Base-by-base conservation (phyloP, 1,284 basidiomycete genomes). In the Puccinia triticina region DNA sequence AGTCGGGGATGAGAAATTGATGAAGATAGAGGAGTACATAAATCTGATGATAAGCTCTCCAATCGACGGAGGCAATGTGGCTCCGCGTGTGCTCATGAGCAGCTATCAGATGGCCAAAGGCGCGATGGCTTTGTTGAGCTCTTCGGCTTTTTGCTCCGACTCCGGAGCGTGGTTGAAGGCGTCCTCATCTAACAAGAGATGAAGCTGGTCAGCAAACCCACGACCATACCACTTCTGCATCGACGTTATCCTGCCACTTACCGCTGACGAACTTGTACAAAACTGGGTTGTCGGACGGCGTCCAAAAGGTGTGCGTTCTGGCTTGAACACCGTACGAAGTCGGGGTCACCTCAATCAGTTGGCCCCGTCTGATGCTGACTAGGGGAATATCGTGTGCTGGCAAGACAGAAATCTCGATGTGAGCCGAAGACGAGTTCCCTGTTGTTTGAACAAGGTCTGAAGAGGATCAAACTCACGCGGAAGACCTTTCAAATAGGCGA, bases 321-420 rank as follows among this genome's bases (percentile, higher is more conserved):
- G 79, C 79, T 53, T 74, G 57, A 34, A 81, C 79, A 72, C 79
- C 79, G n/a, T 81, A 81, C n/a, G 79, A 50, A 43, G 79, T 81
- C 11, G 79, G 79, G 16, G 55, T 81, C 12, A 81, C 79, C 67
- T 81, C 79, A 53, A 81, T 66, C 55, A 81, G 43, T 29, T 81
- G 79, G 16, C 79, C 79, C 26, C 79, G 23, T 53, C 71, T 46
- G 64, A 81, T 66, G 26, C 40, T 34, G 32, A 81, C 37, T 16
- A 81, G 48, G 10, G 79, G 79, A 53, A 81, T 99, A 97, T 87
- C 96, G 50, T 92, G 92, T 0, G 96, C 94, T n/a, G 95, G 94
- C 2, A 98, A 89, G 2, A 97, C 96, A 84, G 97, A 95, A 83
- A 95, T 91, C 87, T 95, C 95, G 10, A 26, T 26, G 32, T 67